A percentile compares a stretch with the other conserved stretches of the same genome.
phyloP scores from a whole-genome alignment of 2,329 filamentous ascomycete genomes.

The Teratosphaeria gauchensis region DNA sequence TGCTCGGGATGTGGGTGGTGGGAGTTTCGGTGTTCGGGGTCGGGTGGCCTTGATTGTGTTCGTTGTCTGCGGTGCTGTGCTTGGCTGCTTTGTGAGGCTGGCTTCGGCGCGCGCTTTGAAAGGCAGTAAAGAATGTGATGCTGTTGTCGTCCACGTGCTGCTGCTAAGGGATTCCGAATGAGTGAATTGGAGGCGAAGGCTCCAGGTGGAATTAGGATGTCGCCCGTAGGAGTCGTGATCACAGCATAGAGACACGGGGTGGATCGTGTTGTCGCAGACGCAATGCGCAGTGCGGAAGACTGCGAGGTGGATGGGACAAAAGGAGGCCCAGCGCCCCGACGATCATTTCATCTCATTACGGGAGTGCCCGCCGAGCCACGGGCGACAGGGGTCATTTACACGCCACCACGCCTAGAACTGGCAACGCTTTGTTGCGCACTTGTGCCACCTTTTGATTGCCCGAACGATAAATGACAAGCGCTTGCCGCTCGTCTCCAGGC shows the following conservation, averaged over 20 bases:
- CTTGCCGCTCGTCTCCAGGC: not conserved
- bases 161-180: conserved; percentile 9
- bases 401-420: not conserved
- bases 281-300: not conserved
- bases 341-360: not conserved
- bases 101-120: conserved; percentile 2
- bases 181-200: conserved; percentile 12
- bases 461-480: not conserved
- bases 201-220: conserved; percentile 8
- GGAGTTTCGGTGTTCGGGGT: not conserved
- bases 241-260: not conserved
- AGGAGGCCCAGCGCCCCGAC: not conserved
- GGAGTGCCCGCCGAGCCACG: not conserved
- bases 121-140: conserved; percentile 5
- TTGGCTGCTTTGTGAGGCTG: conserved; percentile 5
- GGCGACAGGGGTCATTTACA: not conserved
- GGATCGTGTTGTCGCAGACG: not conserved
- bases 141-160: conserved; percentile 1
- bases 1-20: not conserved
- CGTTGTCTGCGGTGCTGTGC: not conserved
- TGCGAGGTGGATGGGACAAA: not conserved
- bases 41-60: not conserved
- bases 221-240: not conserved
- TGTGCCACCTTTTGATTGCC: not conserved
- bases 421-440: not conserved